Percentiles rank a stretch among this genome's conserved stretches.
These are phyloP conservation scores for Dendrostoma leiphaemia DNA, from an alignment of 2,329 filamentous ascomycete species.

Conservation along the genomic window DNA sequence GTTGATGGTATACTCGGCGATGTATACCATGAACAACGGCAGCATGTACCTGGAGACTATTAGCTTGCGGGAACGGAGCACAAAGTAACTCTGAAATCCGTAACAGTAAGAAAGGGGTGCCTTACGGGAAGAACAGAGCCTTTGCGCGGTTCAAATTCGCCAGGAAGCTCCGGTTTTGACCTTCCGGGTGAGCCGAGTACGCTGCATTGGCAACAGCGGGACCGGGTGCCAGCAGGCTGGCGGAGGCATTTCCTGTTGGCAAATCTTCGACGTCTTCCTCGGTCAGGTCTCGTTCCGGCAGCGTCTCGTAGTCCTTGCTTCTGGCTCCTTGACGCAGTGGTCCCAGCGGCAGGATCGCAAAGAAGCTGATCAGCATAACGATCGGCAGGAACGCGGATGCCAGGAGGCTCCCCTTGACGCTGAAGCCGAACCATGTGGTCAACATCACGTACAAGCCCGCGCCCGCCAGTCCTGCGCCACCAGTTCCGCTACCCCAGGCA, in stretches of 20 bases:
- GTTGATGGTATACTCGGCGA: constrained; percentile 97
- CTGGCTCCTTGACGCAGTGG: constrained; percentile 52
- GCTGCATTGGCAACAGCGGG: constrained; percentile 39
- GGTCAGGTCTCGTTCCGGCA: constrained; percentile 42
- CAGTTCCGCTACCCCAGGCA: constrained; percentile 90
- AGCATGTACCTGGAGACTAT: too few relatives aligned
- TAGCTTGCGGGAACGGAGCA: too few relatives aligned
- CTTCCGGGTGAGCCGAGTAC: constrained; percentile 32
- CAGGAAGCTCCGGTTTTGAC: constrained; percentile 34
- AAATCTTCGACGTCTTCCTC: constrained; percentile 33
- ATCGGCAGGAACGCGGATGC: constrained; percentile 75
- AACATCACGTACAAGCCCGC: constrained; percentile 84
- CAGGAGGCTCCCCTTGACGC: constrained; percentile 71
- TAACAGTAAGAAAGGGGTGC: too few relatives aligned
- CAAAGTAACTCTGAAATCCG: too few relatives aligned
- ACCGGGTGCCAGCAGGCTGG: constrained; percentile 47
- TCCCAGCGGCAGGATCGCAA: constrained; percentile 70
- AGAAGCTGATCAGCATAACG: constrained; percentile 85
- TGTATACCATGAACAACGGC: constrained; percentile 85
- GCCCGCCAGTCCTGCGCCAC: constrained; percentile 82
- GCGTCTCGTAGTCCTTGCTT: constrained; percentile 52
- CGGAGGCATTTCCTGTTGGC: constrained; percentile 39
- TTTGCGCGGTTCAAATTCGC: constrained; percentile 64
- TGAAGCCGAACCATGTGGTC: constrained; percentile 76
- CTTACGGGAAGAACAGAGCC: constrained; percentile 70